Evolutionary conservation across 352 stramenopile genomes (phyloP).

Genomic region (Phytophthora aleatoria): DNA sequence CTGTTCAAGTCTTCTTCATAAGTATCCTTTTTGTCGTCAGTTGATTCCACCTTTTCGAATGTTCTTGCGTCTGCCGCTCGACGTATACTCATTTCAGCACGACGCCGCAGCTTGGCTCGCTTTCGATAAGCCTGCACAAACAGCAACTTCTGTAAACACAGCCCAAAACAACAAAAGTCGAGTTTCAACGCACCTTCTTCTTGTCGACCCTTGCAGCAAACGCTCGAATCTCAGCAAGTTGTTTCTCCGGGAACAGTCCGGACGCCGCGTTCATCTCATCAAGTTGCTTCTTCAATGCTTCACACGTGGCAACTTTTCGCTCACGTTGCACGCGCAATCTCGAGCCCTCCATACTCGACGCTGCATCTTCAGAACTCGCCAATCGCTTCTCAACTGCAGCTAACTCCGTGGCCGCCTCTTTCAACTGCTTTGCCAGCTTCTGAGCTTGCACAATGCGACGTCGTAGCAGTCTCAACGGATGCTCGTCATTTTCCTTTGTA

Average conservation of each 20-base stretch:
- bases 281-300: constrained; percentile 35
- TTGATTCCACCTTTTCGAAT: neutral
- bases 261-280: constrained; percentile 27
- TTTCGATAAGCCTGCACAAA: constrained; percentile 37
- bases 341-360: constrained; percentile 6
- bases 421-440: constrained; percentile 26
- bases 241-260: constrained; percentile 21
- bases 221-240: constrained; percentile 21
- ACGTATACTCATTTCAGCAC: constrained; percentile 26
- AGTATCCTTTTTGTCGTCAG: neutral
- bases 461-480: constrained; percentile 31
- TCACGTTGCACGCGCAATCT: constrained; percentile 25
- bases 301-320: constrained; percentile 27
- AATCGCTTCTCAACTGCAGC: constrained; percentile 30
- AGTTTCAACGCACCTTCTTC: constrained; percentile 31
- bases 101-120: constrained; percentile 23
- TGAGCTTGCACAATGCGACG: constrained; percentile 24
- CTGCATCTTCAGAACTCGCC: neutral
- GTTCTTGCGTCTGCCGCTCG: constrained; percentile 12
- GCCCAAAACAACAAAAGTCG: too few species aligned
- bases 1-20: neutral
- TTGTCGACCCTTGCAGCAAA: constrained; percentile 35
- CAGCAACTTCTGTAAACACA: too few species aligned
- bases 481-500: constrained; percentile 6
- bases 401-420: constrained; percentile 24